Evolutionary conservation across 2,329 filamentous ascomycete genomes (phyloP), one percentile per base, ranked within the genome.

Genomic region (Fusarium buharicum): DNA sequence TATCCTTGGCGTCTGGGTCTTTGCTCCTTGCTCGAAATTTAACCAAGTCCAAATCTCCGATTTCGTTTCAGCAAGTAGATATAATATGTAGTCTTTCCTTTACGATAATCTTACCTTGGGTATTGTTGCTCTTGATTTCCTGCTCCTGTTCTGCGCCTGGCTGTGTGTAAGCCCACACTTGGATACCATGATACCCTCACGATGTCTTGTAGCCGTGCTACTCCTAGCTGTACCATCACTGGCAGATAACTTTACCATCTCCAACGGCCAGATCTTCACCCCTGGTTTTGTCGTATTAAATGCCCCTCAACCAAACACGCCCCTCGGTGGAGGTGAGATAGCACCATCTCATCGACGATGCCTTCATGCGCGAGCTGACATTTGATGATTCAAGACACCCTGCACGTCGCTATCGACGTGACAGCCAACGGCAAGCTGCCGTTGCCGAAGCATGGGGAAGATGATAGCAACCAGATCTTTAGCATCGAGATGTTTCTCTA

Each of bases 401-500:
- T 91, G 1, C 86, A 91, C 59, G 79, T 90, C 45, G 85, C 88
- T 7, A 79, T 91, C 52, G 88, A 91, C 66, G 83, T 90, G 20
- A 86, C 86, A 5, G 86, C 85, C 34, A 82, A 90, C 67, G 88
- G 88, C 67, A 82, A 83, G 59, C 78, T 91, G 17, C 80, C 82
- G n/a, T 78, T 88, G 13, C 83, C 85, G 27, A 82, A 85, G 0
- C 81, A 85, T 59, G 77, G 80, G 4, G 70, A 77, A n/a, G 78
- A 84, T 64, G 82, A 81, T 22, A 75, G 82, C 8, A 87, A 83
- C 47, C 77, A 80, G 55, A 85, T 90, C 62, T 80, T 84, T 75
- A 86, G 86, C 72, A 85, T 90, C 69, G 87, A 84, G 52, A 80
- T 90, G 55, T 90, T 90, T 71, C 79, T 91, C 12, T 89, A 84